Base-by-base conservation (phyloP, 495 filamentous ascomycete genomes). In the Aspergillus heteromorphus region DNA sequence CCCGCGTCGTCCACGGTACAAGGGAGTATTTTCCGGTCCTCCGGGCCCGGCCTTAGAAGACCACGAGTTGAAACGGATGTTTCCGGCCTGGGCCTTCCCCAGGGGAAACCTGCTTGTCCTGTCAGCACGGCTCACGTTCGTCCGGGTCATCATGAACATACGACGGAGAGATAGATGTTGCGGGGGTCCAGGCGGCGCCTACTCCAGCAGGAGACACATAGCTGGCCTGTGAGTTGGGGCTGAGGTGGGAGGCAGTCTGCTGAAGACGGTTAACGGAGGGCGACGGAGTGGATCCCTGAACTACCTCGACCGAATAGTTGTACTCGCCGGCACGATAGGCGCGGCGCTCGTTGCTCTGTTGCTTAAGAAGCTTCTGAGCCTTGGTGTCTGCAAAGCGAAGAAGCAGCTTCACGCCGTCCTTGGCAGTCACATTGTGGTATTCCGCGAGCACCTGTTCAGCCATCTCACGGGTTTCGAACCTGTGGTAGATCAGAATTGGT, bases 301-400 rank as follows among this genome's bases (percentile, higher is more conserved):
- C 69, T 16, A 74, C 71, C 53, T 77, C 69, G 41, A 79, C 72
- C 34, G 76, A 73, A 59, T 76, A 81, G 60, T 96, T 96, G 67
- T 97, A 97, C 73, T 98, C 95, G 40, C 92, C 91, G 29, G 92
- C 87, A 52, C 93, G 89, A 73, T 91, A 96, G 61, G 92, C 87
- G 51, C 93, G 89, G 57, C 89, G 88, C 69, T 92, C 88, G 21
- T 91, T 90, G 18, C 91, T 97, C 63, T 93, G 86, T 34, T 91
- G 86, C 78, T 99, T 99, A 49, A 99, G 80, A 63, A 89, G 78
- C 77, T 97, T 99, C 71, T 99, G 93, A 50, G 89, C 87, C 36
- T 91, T 87, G 25, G 95, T 97, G 67, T 99, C 93, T 48, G 93
- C 92, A 67, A 93, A 97, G 49, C 93, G 92, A 60, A 99, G 87